Base-by-base conservation (phyloP, 2,329 filamentous ascomycete species). In the Juglanconis sp. region DNA sequence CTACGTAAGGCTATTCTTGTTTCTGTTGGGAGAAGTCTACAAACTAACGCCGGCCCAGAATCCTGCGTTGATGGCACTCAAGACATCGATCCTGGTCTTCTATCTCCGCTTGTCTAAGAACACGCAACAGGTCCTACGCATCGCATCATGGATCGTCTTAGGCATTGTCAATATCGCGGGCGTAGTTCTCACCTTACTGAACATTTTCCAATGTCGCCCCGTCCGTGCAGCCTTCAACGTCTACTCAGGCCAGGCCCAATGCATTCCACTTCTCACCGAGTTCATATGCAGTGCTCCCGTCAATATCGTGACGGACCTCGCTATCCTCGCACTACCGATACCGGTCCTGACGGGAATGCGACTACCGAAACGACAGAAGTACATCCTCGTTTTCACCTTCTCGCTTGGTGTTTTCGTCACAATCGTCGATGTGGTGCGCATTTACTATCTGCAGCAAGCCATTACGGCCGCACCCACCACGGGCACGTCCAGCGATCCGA, bases 41-140 rank as follows among this genome's bases (percentile, higher is more conserved):
- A 35, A 17, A 53, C 67, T 52, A 68, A 57, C 32, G 30, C 2
- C 15, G 24, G 5, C 40, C n/a, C 68, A 93, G 87, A 96, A 96
- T 70, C 92, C 92, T 11, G 89, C 91, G 3, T 80, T 96, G 59
- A 96, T 96, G 91, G 87, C 89, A 3, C 92, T 91, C 54, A 97
- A 97, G 76, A 92, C 91, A 0, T 96, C 92, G n/a, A 91, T 97
- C 67, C 81, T 97, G 60, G 82, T 95, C 56, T 97, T 97, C 74
- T 97, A 96, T 75, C 81, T 97, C 53, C 88, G 89, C 46, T 81
- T 97, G 52, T 90, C 91, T 32, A 89, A 88, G 68, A 90, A 91
- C 61, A 87, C 85, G 0, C 87, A 96, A 66, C 85, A 86, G 64
- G 79, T 93, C 53, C 88, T 96, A 65, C 86, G 89, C 61, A 85